A percentile compares a stretch with the other conserved stretches of the same genome.
These are phyloP conservation scores for Xylaria acuta DNA, from an alignment of 495 filamentous ascomycete species.

Conservation along the genomic window DNA sequence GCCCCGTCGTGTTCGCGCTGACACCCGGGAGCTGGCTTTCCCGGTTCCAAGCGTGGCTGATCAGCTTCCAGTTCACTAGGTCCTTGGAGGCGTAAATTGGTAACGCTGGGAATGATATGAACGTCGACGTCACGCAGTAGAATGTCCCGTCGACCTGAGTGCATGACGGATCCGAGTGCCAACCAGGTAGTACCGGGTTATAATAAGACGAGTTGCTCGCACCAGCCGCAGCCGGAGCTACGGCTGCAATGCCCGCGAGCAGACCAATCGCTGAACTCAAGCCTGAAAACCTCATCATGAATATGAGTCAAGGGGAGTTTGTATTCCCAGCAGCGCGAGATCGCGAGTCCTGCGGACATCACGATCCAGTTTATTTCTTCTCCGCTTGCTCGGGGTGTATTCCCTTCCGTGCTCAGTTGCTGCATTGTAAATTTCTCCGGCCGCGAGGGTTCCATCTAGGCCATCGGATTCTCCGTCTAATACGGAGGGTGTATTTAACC, in stretches of 20 bases:
- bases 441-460: background rate
- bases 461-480: background rate
- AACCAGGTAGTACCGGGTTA: slow-evolving; percentile 45
- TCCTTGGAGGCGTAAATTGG: slow-evolving; percentile 46
- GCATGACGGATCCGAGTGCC: slow-evolving; percentile 46
- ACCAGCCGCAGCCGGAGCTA: background rate
- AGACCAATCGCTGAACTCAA: background rate
- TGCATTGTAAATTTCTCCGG: slow-evolving; percentile 3
- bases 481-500: slow-evolving; percentile 17
- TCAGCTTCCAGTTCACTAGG: slow-evolving; percentile 44
- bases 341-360: background rate
- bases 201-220: slow-evolving; percentile 36
- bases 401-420: background rate
- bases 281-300: slow-evolving; percentile 6
- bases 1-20: slow-evolving; percentile 34
- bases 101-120: slow-evolving; percentile 45
- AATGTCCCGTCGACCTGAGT: slow-evolving; percentile 40
- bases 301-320: background rate
- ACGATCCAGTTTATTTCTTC: background rate
- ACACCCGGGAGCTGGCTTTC: slow-evolving; percentile 39
- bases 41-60: slow-evolving; percentile 40
- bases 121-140: slow-evolving; percentile 46
- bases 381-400: background rate
- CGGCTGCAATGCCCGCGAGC: slow-evolving; percentile 7
- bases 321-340: background rate